A percentile compares a stretch with the other conserved stretches of the same genome.
These are phyloP conservation scores for Phoma sp. DNA, from an alignment of 2,329 filamentous ascomycete genomes.

Conservation along the genomic window DNA sequence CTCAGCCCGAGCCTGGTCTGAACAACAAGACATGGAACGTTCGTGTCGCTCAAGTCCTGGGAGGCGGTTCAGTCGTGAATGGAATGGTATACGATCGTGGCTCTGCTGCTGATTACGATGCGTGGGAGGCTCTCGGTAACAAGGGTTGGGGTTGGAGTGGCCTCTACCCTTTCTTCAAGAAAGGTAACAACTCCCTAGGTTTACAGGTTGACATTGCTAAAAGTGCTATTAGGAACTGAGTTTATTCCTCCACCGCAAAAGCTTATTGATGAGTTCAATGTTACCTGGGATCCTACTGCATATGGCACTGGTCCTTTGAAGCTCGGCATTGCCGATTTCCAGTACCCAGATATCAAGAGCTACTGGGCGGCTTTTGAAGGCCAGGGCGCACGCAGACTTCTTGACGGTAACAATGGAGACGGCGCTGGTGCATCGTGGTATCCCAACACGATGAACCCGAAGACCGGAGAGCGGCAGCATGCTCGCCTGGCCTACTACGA, in stretches of 20 bases:
- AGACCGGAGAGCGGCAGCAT: constrained; percentile 40
- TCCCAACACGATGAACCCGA: constrained; percentile 45
- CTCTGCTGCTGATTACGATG: constrained; percentile 54
- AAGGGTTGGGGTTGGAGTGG: constrained; percentile 65
- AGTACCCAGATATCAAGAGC: constrained; percentile 36
- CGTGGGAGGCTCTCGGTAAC: constrained; percentile 67
- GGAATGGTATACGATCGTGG: constrained; percentile 50
- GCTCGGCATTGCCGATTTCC: constrained; percentile 35
- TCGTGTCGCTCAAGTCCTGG: constrained; percentile 30
- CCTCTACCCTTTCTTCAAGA: constrained; percentile 45
- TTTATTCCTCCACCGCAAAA: constrained; percentile 30
- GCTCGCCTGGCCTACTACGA: constrained; percentile 44
- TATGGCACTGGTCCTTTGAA: constrained; percentile 40
- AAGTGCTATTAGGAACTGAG: constrained; percentile 17
- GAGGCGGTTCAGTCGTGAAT: constrained; percentile 39
- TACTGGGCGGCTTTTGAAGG: constrained; percentile 35
- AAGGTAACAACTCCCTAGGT: constrained; percentile 12
- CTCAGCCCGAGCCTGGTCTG: constrained; percentile 29
- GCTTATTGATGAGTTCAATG: constrained; percentile 21
- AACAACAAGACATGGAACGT: constrained; percentile 24
- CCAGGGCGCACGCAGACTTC: constrained; percentile 27
- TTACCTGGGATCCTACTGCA: constrained; percentile 35
- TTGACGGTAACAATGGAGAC: constrained; percentile 36
- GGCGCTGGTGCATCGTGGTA: constrained; percentile 48
- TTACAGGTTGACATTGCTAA: background rate